These are phyloP conservation scores for Opeltia flavorubescens DNA, from an alignment of 495 filamentous ascomycete species.

Conservation along the genomic window DNA sequence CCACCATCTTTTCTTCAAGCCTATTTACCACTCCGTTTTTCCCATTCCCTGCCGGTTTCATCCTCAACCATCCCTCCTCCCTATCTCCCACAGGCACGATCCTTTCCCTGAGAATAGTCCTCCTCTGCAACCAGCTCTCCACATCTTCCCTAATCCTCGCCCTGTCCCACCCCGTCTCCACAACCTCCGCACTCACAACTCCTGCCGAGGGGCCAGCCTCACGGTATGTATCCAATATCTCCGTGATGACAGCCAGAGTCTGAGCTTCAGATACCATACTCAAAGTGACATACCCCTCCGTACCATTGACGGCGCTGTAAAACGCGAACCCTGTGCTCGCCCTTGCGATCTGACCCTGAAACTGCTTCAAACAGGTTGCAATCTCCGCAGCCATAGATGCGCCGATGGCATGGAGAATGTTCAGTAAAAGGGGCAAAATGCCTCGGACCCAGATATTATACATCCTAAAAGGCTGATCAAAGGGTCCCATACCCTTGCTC, in stretches of 20 bases:
- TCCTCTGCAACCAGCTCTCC: constrained; percentile 54
- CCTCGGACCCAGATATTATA: constrained; percentile 83
- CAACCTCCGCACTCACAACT: constrained; percentile 46
- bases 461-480: constrained; percentile 39
- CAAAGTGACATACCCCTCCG: constrained; percentile 44
- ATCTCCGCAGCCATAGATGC: constrained; percentile 69
- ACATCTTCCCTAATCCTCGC: constrained; percentile 59
- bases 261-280: constrained; percentile 61
- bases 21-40: constrained; percentile 35
- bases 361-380: constrained; percentile 71
- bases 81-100: constrained; percentile 56
- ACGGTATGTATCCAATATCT: constrained; percentile 48
- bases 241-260: constrained; percentile 55
- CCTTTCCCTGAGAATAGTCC: constrained; percentile 45
- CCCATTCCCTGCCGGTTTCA: constrained; percentile 26
- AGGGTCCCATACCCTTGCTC: constrained; percentile 54
- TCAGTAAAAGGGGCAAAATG: constrained; percentile 78
- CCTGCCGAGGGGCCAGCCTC: constrained; percentile 42
- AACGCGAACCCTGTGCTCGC: constrained; percentile 46
- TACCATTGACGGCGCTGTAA: constrained; percentile 22
- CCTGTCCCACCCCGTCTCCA: constrained; percentile 57
- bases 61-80: constrained; percentile 49
- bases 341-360: constrained; percentile 54
- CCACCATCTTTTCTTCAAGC: constrained; percentile 60
- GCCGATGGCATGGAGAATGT: constrained; percentile 71